Conservation (phyloP, 164 flowering plant genomes). For the Umbilicus rupestris region DNA sequence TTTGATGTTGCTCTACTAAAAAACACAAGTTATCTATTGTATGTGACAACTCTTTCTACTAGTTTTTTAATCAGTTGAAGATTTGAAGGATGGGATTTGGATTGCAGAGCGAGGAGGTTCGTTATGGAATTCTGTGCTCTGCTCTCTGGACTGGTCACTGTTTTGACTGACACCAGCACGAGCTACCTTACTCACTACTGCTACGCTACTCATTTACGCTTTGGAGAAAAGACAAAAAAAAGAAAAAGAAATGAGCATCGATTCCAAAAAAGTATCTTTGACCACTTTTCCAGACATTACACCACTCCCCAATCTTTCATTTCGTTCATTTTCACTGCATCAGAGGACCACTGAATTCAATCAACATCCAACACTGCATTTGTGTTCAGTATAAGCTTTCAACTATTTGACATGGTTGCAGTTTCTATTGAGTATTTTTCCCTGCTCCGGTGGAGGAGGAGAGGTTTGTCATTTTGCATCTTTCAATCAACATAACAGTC, state of each 20-base stretch:
- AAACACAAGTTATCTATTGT: no score
- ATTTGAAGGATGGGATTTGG: no score
- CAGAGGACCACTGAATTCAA: no score
- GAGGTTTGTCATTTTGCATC: not conserved
- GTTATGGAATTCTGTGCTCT: constrained; percentile 5
- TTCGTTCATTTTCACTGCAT: not conserved
- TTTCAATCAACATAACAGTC: not conserved
- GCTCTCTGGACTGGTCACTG: not conserved
- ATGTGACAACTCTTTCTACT: no score
- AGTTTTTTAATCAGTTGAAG: no score
- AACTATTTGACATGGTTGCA: no score
- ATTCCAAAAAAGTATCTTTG: not conserved
- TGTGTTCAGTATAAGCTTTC: no score
- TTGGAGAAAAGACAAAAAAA: not conserved
- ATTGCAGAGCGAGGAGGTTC: no score
- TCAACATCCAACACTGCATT: no score
- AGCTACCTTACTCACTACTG: not conserved
- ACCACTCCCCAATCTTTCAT: not conserved
- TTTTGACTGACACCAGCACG: constrained; percentile 1
- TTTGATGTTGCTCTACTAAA: no score
- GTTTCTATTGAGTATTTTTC: no score
- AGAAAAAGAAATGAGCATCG: not conserved
- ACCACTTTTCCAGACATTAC: not conserved
- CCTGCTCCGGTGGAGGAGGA: not conserved
- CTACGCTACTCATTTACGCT: not conserved